phyloP scores from a whole-genome alignment of 2,329 filamentous ascomycete species.

The Pezizomycotina sp. region DNA sequence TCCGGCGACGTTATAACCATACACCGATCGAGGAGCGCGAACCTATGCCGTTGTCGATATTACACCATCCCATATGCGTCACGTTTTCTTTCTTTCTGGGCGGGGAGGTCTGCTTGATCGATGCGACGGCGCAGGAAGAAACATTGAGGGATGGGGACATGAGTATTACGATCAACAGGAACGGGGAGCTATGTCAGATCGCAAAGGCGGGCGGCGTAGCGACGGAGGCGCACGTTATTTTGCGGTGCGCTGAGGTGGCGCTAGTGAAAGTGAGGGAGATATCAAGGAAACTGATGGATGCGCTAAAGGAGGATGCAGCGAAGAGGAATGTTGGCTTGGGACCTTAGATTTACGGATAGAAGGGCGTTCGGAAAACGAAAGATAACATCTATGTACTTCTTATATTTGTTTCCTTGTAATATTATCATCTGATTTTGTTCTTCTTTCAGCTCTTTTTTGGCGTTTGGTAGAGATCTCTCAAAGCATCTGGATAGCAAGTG shows the following conservation, averaged over 20 bases:
- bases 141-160: constrained; percentile 56
- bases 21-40: constrained; percentile 75
- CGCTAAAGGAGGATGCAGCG: constrained; percentile 61
- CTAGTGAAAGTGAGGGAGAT: constrained; percentile 67
- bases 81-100: constrained; percentile 65
- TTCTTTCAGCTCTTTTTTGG: not conserved
- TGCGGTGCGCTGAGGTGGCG: constrained; percentile 60
- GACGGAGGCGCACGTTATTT: constrained; percentile 59
- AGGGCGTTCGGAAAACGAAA: constrained; percentile 68
- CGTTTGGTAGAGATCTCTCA: not conserved
- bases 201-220: constrained; percentile 76
- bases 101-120: constrained; percentile 44
- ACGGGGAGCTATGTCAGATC: constrained; percentile 80
- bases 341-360: constrained; percentile 56
- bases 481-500: too few relatives aligned
- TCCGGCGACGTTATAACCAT: constrained; percentile 71
- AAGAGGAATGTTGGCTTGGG: constrained; percentile 59
- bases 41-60: constrained; percentile 73
- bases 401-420: too few relatives aligned
- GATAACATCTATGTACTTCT: too few relatives aligned
- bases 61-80: constrained; percentile 81
- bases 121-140: constrained; percentile 59
- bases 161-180: constrained; percentile 71
- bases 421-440: too few relatives aligned
- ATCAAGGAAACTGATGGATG: constrained; percentile 53